Evolutionary conservation across 2,329 filamentous ascomycete genomes (phyloP), one percentile per base, ranked within the genome.

Genomic region (Alternaria angustiovoidea): DNA sequence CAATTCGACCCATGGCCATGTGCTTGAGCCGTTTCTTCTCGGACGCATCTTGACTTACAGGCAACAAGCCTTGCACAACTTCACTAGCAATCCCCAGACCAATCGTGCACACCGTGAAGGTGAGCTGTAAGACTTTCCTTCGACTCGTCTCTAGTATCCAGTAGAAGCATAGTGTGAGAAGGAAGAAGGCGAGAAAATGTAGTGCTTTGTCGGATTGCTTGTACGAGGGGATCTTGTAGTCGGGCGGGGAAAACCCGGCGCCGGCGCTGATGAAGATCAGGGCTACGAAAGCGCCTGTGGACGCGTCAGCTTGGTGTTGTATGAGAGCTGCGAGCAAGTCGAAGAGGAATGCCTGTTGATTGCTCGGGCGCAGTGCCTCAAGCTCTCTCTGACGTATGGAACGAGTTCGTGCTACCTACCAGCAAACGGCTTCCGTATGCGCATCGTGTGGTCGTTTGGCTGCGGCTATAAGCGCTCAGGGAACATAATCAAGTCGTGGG

Each of bases 71-170:
- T 80, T 94, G 91, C 6, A 93, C 79, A 66, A 94, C 85, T 76
- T 94, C 91, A 65, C 89, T 93, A 51, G 90, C 91, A 62, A 93
- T 80, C 47, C 89, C 89, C 3, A 94, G 84, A 79, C 82, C 81
- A 42, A 90, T 80, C 6, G 94, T 96, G 81, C 93, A 96, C 61
- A 93, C 84, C 22, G 93, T 77, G 26, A 97, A 82, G 14, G 94
- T 96, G 66, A 97, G 82, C 79, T 99, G 91, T 49, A 97, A 83
- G 20, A 89, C 90, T 68, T 94, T 91, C 52, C 94, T 89, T 64
- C 95, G 91, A 64, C 89, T 91, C 53, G 93, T 96, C 78, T 99
- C 95, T 71, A 97, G 81, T 75, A 97, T 91, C 93, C 95, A 99
- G 87, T 99, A 99, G 85, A 98, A 98, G 69, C 87, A 76, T 43